These are phyloP conservation scores for Auxenochlorella pyrenoidosa DNA, from an alignment of 139 green algal genomes.

Conservation along the genomic window DNA sequence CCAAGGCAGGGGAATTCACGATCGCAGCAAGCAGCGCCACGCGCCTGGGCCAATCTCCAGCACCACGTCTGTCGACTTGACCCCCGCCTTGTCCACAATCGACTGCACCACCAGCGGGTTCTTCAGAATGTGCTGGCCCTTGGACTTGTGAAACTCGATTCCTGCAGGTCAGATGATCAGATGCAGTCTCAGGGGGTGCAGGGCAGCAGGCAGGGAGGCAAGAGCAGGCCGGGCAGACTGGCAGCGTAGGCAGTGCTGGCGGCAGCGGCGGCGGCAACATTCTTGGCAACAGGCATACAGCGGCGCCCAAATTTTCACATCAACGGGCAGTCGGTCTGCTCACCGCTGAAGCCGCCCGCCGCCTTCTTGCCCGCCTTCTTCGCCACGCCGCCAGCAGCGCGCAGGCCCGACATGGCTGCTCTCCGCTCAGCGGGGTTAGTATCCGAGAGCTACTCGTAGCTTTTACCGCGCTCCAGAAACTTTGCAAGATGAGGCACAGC, in stretches of 20 bases:
- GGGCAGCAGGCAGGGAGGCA: too few species aligned
- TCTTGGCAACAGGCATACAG: too few species aligned
- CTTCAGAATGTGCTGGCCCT: conserved; percentile 99
- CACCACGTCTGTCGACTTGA: conserved; percentile 97
- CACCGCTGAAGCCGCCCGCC: conserved; percentile 72
- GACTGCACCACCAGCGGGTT: conserved; percentile 96
- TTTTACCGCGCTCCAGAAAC: not conserved
- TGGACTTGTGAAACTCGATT: conserved; percentile 98
- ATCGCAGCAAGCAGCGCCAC: not conserved
- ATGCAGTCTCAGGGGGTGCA: not conserved
- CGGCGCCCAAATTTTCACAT: too few species aligned
- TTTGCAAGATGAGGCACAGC: not conserved
- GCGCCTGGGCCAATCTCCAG: conserved; percentile 94
- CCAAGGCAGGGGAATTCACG: too few species aligned
- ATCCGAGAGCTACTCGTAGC: not conserved
- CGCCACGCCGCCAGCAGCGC: conserved; percentile 76
- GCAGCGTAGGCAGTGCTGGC: not conserved
- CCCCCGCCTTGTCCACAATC: conserved; percentile 96
- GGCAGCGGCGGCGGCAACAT: not conserved
- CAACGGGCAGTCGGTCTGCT: not conserved
- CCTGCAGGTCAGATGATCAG: conserved; percentile 57
- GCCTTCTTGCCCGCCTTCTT: conserved; percentile 77
- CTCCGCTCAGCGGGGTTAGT: not conserved
- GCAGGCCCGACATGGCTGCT: conserved; percentile 64
- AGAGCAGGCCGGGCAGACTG: not conserved